Conservation (phyloP, 768 basidiomycete species). For the Mrakia frigida region DNA sequence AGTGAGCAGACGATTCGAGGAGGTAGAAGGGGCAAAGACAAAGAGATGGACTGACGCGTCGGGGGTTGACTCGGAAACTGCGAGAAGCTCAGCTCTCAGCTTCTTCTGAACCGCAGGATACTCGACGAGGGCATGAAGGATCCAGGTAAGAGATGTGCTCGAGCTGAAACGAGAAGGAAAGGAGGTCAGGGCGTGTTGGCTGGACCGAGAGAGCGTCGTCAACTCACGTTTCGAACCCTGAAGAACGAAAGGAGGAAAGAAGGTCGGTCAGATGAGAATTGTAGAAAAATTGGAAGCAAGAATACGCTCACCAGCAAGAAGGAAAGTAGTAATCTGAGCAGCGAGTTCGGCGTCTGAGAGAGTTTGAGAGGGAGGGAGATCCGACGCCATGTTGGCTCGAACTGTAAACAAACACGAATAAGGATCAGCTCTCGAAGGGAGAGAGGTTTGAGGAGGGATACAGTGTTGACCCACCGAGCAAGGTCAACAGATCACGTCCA, state of each 20-base stretch:
- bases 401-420: constrained; percentile 37
- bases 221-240: constrained; percentile 18
- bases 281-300: too few relatives aligned
- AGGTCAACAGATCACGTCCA: constrained; percentile 17
- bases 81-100: constrained; percentile 21
- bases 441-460: neutral
- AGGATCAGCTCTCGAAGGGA: neutral
- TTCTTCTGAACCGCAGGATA: constrained; percentile 18
- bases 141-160: constrained; percentile 28
- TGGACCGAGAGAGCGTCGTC: neutral
- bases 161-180: neutral
- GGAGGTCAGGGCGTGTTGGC: neutral
- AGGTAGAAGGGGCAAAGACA: neutral
- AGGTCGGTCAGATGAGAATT: too few relatives aligned
- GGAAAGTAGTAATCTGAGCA: constrained; percentile 45
- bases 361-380: constrained; percentile 54
- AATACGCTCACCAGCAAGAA: neutral
- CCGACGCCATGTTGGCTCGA: constrained; percentile 60
- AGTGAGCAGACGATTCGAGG: neutral
- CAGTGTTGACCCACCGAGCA: constrained; percentile 6
- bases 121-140: constrained; percentile 17
- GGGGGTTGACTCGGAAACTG: constrained; percentile 1
- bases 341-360: constrained; percentile 62
- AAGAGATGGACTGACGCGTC: constrained; percentile 1
- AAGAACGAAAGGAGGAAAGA: neutral